A percentile compares a stretch with the other conserved stretches of the same genome.
Evolutionary conservation across 1,284 basidiomycete genomes (phyloP).

Genomic region (Moesziomyces parantarcticus): DNA sequence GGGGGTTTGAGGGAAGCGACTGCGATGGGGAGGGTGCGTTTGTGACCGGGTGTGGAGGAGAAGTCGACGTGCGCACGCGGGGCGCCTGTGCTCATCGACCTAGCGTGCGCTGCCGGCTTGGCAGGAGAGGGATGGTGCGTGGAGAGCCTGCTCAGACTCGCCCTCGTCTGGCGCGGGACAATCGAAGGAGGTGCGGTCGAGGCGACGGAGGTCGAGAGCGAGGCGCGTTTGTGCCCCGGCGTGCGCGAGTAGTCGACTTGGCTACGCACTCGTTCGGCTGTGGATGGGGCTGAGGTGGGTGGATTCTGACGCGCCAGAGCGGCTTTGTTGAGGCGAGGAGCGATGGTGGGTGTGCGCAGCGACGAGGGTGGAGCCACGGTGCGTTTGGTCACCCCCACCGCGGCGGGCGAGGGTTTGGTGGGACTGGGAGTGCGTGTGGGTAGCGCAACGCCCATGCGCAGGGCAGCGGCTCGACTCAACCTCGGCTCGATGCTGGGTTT

Average conservation of each 20-base stretch:
- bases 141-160: conserved; percentile 20
- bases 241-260: conserved; percentile 48
- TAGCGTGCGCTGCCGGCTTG: too few species aligned
- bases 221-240: conserved; percentile 29
- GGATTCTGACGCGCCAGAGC: conserved; percentile 32
- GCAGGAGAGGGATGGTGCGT: neutral
- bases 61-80: conserved; percentile 19
- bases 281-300: too few species aligned
- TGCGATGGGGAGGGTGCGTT: conserved; percentile 23
- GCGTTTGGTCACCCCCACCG: conserved; percentile 34
- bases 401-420: conserved; percentile 7
- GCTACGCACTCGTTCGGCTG: too few species aligned
- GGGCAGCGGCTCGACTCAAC: conserved; percentile 78
- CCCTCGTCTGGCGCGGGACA: conserved; percentile 17
- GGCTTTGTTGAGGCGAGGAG: conserved; percentile 52
- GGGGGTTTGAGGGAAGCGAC: conserved; percentile 47
- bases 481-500: conserved; percentile 80
- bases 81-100: too few species aligned
- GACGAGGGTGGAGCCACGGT: conserved; percentile 30
- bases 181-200: conserved; percentile 2
- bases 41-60: conserved; percentile 51
- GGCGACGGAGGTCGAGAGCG: too few species aligned
- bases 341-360: conserved; percentile 36
- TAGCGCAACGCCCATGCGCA: conserved; percentile 18
- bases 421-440: conserved; percentile 6